These are phyloP conservation scores for Petunia secreta DNA, from an alignment of 257 asterid genomes.

Conservation along the genomic window DNA sequence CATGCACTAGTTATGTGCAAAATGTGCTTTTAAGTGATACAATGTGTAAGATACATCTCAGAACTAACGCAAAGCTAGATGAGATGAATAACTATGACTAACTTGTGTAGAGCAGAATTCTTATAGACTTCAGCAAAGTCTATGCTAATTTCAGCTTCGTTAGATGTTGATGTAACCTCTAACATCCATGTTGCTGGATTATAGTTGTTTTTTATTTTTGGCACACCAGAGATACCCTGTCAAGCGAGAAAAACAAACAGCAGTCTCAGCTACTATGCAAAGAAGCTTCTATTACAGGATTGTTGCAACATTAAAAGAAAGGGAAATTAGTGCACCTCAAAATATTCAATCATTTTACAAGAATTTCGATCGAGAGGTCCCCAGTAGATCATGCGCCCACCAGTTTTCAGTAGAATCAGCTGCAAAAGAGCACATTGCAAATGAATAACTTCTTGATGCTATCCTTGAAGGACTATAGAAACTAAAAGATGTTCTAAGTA, in stretches of 20 bases:
- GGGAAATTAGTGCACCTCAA: conserved; percentile 50
- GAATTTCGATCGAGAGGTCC: conserved; percentile 65
- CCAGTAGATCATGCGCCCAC: conserved; percentile 59
- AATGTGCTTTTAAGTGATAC: not conserved
- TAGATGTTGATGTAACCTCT: conserved; percentile 60
- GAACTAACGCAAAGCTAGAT: not conserved
- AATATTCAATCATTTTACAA: conserved; percentile 51
- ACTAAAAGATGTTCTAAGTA: not conserved
- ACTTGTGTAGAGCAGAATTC: conserved; percentile 50
- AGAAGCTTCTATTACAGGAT: not conserved
- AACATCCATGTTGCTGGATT: conserved; percentile 77
- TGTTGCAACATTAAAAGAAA: not conserved
- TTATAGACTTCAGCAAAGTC: conserved; percentile 61
- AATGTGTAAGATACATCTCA: not conserved
- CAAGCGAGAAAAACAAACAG: not conserved
- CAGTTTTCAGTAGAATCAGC: conserved; percentile 55
- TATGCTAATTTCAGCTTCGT: conserved; percentile 58
- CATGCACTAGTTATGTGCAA: not conserved
- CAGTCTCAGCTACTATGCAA: conserved; percentile 8
- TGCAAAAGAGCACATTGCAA: conserved; percentile 29
- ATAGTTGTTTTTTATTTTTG: conserved; percentile 48
- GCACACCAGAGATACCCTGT: conserved; percentile 53
- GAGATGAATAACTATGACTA: conserved; percentile 31
- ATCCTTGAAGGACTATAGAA: conserved; percentile 3
- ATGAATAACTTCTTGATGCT: not conserved